Percentiles rank a stretch among this genome's conserved stretches.
Evolutionary conservation across 1,284 basidiomycete species (phyloP).

Genomic region (Kwoniella shivajii): DNA sequence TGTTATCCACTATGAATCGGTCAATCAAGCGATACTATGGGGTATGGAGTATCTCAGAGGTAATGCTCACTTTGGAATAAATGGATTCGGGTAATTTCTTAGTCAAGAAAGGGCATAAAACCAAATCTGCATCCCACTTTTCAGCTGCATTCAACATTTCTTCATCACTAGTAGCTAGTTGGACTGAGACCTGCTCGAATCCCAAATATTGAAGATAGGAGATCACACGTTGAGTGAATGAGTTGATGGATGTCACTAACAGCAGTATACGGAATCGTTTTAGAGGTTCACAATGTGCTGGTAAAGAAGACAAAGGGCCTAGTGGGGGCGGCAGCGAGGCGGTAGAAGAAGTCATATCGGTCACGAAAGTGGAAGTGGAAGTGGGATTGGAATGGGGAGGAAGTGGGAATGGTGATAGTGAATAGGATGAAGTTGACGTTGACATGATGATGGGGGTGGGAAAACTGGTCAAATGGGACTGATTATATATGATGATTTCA

Average conservation of each 20-base stretch:
- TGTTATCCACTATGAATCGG: slow-evolving; percentile 49
- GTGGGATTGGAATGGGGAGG: background rate
- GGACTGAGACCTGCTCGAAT: slow-evolving; percentile 51
- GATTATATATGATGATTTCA: background rate
- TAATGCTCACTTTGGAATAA: slow-evolving; percentile 46
- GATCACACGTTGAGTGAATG: slow-evolving; percentile 52
- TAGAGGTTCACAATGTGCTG: slow-evolving; percentile 23
- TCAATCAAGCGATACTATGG: slow-evolving; percentile 1
- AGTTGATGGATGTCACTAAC: slow-evolving; percentile 56
- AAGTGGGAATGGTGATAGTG: slow-evolving; percentile 1
- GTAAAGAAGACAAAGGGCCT: slow-evolving; percentile 28
- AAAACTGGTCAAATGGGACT: background rate
- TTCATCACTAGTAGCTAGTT: slow-evolving; percentile 53
- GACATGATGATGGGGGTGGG: background rate
- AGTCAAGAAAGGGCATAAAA: slow-evolving; percentile 57
- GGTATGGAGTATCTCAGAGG: background rate
- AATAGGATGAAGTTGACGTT: slow-evolving; percentile 5
- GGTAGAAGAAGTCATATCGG: background rate
- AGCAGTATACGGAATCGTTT: slow-evolving; percentile 48
- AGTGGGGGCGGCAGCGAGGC: slow-evolving; percentile 20
- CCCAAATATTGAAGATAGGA: slow-evolving; percentile 50
- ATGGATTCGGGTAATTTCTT: slow-evolving; percentile 54
- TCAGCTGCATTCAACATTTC: slow-evolving; percentile 54
- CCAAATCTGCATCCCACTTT: slow-evolving; percentile 51
- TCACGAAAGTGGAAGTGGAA: background rate